Evolutionary conservation across 2,329 filamentous ascomycete genomes (phyloP).

Genomic region (Xylaria sp.): DNA sequence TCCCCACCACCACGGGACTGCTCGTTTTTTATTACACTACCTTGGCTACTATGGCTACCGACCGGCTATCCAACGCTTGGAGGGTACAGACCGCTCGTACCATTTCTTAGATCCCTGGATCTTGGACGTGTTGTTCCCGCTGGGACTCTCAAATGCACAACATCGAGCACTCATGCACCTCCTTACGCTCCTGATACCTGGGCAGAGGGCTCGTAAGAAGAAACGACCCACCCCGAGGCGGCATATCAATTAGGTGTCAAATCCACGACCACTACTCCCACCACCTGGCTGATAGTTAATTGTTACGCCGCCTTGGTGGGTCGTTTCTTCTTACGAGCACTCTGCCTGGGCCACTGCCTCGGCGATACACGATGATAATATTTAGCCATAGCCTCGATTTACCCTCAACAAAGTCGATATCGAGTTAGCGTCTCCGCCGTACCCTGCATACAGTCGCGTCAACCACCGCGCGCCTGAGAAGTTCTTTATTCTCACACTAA

Average conservation of each 20-base stretch:
- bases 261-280: too few species aligned
- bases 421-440: neutral
- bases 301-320: too few species aligned
- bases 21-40: too few species aligned
- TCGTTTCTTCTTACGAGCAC: too few species aligned
- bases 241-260: too few species aligned
- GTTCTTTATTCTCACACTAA: neutral
- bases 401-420: neutral
- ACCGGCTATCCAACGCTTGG: neutral
- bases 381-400: conserved; percentile 21
- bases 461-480: neutral
- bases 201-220: too few species aligned
- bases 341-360: neutral
- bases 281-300: too few species aligned
- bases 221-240: too few species aligned
- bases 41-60: neutral
- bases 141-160: neutral
- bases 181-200: neutral
- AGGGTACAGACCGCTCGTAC: neutral
- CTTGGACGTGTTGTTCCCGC: neutral
- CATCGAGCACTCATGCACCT: neutral
- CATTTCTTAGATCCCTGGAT: neutral
- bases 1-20: too few species aligned
- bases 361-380: neutral
- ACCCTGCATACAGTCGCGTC: conserved; percentile 8